phyloP scores from a whole-genome alignment of 2,329 filamentous ascomycete species.

The Ophiobolus disseminans region DNA sequence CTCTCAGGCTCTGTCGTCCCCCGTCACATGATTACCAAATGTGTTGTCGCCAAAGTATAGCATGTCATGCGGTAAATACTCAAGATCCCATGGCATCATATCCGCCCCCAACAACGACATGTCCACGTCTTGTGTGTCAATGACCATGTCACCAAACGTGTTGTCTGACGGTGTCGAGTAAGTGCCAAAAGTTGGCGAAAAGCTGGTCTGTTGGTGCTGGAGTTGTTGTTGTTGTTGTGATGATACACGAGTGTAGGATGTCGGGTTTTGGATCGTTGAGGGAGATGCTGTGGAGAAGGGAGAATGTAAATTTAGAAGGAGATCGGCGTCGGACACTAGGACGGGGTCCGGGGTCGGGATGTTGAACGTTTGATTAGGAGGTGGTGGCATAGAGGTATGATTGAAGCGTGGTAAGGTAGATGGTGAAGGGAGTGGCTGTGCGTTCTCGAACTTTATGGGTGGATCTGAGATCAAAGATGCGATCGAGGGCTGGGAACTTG shows the following conservation, averaged over 20 bases:
- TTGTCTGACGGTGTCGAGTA: constrained; percentile 37
- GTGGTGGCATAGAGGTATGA: constrained; percentile 41
- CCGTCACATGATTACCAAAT: constrained; percentile 11
- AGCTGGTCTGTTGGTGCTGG: constrained; percentile 21
- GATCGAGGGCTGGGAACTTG: constrained; percentile 37
- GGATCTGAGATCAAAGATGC: constrained; percentile 39
- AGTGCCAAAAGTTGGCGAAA: constrained; percentile 34
- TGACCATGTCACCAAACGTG: constrained; percentile 65
- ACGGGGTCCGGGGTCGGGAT: constrained; percentile 37
- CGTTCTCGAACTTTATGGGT: constrained; percentile 37
- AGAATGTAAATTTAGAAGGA: constrained; percentile 59
- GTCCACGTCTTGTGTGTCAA: constrained; percentile 79
- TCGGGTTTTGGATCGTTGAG: constrained; percentile 22
- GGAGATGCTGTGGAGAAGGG: constrained; percentile 48
- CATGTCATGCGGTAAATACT: constrained; percentile 73
- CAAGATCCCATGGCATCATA: constrained; percentile 74
- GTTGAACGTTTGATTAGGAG: constrained; percentile 34
- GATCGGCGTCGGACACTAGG: constrained; percentile 55
- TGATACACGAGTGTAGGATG: constrained; percentile 27
- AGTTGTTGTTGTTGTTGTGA: constrained; percentile 23
- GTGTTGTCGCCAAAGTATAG: constrained; percentile 50
- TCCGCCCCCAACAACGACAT: constrained; percentile 73
- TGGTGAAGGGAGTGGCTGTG: constrained; percentile 29
- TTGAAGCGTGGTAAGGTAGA: constrained; percentile 34
- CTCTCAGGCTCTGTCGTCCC: too few relatives aligned